Base-by-base conservation (phyloP, 805 yeast genomes). In the Cyberlindnera mycetangii region DNA sequence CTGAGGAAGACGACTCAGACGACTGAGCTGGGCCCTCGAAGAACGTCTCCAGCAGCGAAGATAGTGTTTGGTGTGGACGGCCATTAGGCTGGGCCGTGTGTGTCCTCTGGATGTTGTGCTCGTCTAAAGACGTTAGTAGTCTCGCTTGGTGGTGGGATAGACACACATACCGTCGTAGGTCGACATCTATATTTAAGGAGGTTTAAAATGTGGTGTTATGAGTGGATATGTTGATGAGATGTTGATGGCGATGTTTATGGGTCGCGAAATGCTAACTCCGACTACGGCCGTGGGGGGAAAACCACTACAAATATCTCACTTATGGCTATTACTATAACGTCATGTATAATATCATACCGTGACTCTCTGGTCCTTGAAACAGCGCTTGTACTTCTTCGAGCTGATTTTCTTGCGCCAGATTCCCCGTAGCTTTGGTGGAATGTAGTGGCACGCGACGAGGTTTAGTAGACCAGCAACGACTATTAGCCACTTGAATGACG, bases 401-500 rank as follows among this genome's bases (percentile, higher is more conserved):
- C 75, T 70, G 22, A 44, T 48, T 30, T 49, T 65, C 54, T 70
- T 70, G 51, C 60, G 65, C 53, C 65, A 62, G 24, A 58, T 40
- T 9, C 56, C 50, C 46, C 63, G 69, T 30, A 62, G 57, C 18
- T 50, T 49, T 6, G 54, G 54, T 27, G 75, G 75, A 4, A 70
- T 39, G 37, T 59, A 55, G 21, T 51, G 49, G 50, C 64, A 66
- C 1, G 50, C 64, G 1, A 58, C 67, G 38, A 79, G 75, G 58
- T 89, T 87, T 16, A 72, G 36, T 0, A 64, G 45, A 0, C 81
- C 78, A 28, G 72, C 55, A 0, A 68, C 31, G 12, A 78, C 32
- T n/a, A 89, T 70, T n/a, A 71, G 55, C 16, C 66, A 34, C 53
- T 81, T 82, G 60, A 83, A 80, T 7, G 61, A 50, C 2, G 46